Evolutionary conservation across 768 basidiomycete species (phyloP).

Genomic region (Gymnopilus dilepis): DNA sequence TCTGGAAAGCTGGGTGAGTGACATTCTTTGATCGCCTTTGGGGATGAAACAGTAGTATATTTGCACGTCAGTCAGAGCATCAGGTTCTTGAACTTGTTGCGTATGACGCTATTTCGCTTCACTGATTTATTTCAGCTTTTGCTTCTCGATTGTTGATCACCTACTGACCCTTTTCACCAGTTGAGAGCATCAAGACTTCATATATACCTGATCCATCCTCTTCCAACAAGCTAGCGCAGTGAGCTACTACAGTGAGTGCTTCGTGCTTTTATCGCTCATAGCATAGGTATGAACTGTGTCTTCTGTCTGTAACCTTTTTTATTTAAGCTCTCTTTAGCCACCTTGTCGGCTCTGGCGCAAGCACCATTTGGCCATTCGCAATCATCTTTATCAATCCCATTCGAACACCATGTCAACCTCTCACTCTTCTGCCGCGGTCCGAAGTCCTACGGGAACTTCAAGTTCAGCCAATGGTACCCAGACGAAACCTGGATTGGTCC

Average conservation of each 20-base stretch:
- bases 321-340: slow-evolving; percentile 23
- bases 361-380: slow-evolving; percentile 6
- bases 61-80: slow-evolving; percentile 70
- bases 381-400: slow-evolving; percentile 1
- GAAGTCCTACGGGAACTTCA: slow-evolving; percentile 35
- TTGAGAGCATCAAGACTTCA: not conserved
- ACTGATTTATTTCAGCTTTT: slow-evolving; percentile 39
- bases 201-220: not conserved
- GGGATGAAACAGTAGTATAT: slow-evolving; percentile 51
- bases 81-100: slow-evolving; percentile 30
- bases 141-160: not conserved
- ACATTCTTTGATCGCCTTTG: slow-evolving; percentile 9
- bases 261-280: slow-evolving; percentile 16
- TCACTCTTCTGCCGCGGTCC: slow-evolving; percentile 33
- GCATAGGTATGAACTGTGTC: slow-evolving; percentile 22
- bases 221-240: not conserved
- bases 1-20: slow-evolving; percentile 8
- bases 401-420: slow-evolving; percentile 34
- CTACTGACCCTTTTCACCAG: not conserved
- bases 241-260: slow-evolving; percentile 26
- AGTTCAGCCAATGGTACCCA: slow-evolving; percentile 43
- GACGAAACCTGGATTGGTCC: slow-evolving; percentile 58
- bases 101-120: slow-evolving; percentile 48
- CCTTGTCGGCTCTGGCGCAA: slow-evolving; percentile 13
- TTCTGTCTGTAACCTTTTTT: slow-evolving; percentile 15